phyloP scores from a whole-genome alignment of 257 asterid species.

The Phtheirospermum japonicum region DNA sequence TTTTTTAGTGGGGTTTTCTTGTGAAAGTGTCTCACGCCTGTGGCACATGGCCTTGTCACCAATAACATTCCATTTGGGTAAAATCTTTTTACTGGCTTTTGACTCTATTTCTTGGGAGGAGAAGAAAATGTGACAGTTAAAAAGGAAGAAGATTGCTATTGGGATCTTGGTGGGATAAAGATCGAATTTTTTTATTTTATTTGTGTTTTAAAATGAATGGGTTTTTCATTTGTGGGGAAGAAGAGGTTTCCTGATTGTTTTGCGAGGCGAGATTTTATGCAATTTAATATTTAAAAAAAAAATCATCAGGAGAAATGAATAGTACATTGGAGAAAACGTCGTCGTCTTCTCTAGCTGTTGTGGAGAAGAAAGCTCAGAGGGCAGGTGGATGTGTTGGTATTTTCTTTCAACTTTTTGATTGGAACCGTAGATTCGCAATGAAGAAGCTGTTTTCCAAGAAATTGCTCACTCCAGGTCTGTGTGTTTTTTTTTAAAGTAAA shows the following conservation, averaged over 20 bases:
- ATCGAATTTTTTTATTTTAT: constrained; percentile 25
- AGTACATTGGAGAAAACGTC: constrained; percentile 49
- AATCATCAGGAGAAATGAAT: constrained; percentile 41
- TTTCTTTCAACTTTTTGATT: constrained; percentile 83
- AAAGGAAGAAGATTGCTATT: constrained; percentile 2
- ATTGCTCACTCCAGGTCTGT: constrained; percentile 76
- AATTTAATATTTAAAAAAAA: not conserved
- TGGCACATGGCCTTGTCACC: constrained; percentile 33
- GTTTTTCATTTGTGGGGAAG: constrained; percentile 29
- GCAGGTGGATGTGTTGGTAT: constrained; percentile 90
- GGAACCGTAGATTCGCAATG: constrained; percentile 86
- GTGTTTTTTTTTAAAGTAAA: constrained; percentile 4
- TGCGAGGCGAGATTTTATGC: too few species aligned
- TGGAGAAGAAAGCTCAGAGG: constrained; percentile 75
- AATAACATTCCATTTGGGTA: constrained; percentile 26
- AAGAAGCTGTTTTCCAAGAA: constrained; percentile 80
- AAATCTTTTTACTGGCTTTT: constrained; percentile 22
- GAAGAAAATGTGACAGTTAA: constrained; percentile 31
- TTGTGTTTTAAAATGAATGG: constrained; percentile 30
- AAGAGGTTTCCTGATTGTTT: constrained; percentile 26
- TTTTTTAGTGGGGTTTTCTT: constrained; percentile 40
- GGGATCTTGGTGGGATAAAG: constrained; percentile 17
- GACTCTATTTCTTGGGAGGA: constrained; percentile 25
- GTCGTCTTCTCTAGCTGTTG: constrained; percentile 56
- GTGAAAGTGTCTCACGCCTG: constrained; percentile 41